Percentiles rank a stretch among this genome's conserved stretches.
phyloP scores from a whole-genome alignment of 495 filamentous ascomycete species.

The Aspergillus cristatus region DNA sequence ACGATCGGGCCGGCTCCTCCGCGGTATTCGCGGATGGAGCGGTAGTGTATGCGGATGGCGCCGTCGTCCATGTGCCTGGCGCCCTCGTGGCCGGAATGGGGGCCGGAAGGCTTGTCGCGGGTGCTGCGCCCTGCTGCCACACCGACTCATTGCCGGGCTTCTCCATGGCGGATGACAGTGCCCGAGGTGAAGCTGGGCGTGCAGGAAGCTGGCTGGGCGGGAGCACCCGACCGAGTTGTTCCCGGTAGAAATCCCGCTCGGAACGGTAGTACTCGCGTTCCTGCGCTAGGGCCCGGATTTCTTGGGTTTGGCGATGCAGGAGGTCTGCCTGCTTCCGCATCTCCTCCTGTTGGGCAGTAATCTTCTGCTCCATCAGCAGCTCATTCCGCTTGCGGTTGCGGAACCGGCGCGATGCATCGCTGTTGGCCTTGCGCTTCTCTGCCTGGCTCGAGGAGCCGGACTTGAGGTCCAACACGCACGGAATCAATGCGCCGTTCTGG shows the following conservation, averaged over 20 bases:
- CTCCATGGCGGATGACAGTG: background rate
- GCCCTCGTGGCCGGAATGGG: conserved; percentile 1
- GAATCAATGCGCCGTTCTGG: conserved; percentile 43
- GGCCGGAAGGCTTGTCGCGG: background rate
- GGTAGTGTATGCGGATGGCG: conserved; percentile 6
- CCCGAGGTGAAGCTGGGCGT: conserved; percentile 34
- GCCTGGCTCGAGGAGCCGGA: conserved; percentile 78
- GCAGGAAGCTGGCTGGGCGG: conserved; percentile 29
- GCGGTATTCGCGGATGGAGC: background rate
- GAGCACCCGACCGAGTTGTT: conserved; percentile 46
- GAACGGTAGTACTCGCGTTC: conserved; percentile 46
- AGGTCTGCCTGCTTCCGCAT: conserved; percentile 49
- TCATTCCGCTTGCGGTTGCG: conserved; percentile 87
- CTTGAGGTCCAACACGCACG: conserved; percentile 58
- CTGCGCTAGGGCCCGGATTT: conserved; percentile 45
- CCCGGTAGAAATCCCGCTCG: conserved; percentile 60
- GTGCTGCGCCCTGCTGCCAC: conserved; percentile 1
- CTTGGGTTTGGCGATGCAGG: conserved; percentile 47
- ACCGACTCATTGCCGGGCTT: conserved; percentile 1
- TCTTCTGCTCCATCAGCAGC: conserved; percentile 55
- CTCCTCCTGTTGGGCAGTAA: conserved; percentile 45
- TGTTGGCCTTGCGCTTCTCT: conserved; percentile 89
- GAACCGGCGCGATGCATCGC: conserved; percentile 84
- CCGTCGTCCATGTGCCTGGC: conserved; percentile 4
- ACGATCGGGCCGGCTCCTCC: conserved; percentile 5